Base-by-base conservation (phyloP, 345 rosid species). In the Firmiana major region DNA sequence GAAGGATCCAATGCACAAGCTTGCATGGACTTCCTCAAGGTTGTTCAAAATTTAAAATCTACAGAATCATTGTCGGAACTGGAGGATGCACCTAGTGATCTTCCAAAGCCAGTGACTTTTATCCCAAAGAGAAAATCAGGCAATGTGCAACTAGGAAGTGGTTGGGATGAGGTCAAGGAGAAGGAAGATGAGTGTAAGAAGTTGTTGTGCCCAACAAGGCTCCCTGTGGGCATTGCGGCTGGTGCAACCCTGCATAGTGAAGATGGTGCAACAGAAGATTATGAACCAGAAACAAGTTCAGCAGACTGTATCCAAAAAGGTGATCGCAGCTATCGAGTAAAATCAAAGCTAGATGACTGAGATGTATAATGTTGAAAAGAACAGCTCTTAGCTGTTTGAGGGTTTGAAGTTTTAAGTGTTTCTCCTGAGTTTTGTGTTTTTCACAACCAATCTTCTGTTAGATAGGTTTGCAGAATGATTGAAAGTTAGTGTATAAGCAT, bases 301-400 rank as follows among this genome's bases (percentile, higher is more conserved):
- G n/a, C 31, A 15, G 73, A 38, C n/a, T 57, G 31, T 9, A 66
- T 26, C 73, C 55, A 49, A 6, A 86, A 82, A 69, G 73, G 79
- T 1, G 73, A 73, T 60, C 90, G 89, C 77, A 85, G 75, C 38
- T 91, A 88, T 71, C 83, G 91, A 48, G 80, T 75, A 75, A 84
- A 80, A 68, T 75, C 48, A 67, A 80, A 81, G 72, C 63, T 79
- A 65, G 88, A 84, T 72, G 77, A 60, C 13, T 72, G 0, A 0
- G 68, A 74, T 53, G 9, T 19, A n/a, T 17, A 46, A 48, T 26
- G 40, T 19, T 74, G 77, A 42, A 59, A 19, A 26, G 77, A 24
- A 9, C 34, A 4, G 42, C 55, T 40, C 6, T 21, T 4, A 17
- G 22, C 12, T 9, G 12, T 55, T 12, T 6, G 17, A 53, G 15